Base-by-base conservation (phyloP, 495 filamentous ascomycete genomes). In the Patellaria atrata region DNA sequence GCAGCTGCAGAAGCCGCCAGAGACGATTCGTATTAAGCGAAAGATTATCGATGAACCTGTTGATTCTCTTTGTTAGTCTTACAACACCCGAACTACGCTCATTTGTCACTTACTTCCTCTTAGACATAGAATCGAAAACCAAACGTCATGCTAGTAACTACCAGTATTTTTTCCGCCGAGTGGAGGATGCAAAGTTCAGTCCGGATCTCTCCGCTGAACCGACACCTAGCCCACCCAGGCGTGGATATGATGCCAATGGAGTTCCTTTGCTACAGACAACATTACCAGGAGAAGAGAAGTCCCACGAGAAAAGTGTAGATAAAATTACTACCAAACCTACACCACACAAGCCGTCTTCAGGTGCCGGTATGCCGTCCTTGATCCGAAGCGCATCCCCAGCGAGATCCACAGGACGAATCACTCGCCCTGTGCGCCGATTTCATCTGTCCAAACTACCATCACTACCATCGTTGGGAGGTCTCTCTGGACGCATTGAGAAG, bases 1-100 rank as follows among this genome's bases (percentile, higher is more conserved):
- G n/a, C n/a, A n/a, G n/a, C n/a, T n/a, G n/a, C 33, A 4, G n/a
- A 34, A 34, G 30, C 10, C 35, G 23, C 41, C 41, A 7, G 35
- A 38, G 25, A 38, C 30, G 20, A 29, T 44, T 16, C 25, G 24
- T 9, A 36, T 44, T 19, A 44, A 44, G 41, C 29, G 41, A 31
- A 44, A 44, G 20, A 29, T 35, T 20, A 27, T 13, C 18, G 35
- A 44, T 6, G 29, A 16, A 10, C 18, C 41, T 3, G 29, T 39
- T 14, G 35, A 41, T 14, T 10, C 32, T 2, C 32, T 41, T 19
- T 12, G 33, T 36, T n/a, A n/a, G n/a, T n/a, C n/a, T n/a, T n/a
- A n/a, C n/a, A n/a, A n/a, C n/a, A n/a, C n/a, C n/a, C n/a, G n/a
- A n/a, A n/a, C n/a, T n/a, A n/a, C n/a, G n/a, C n/a, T n/a, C n/a